A percentile compares a stretch with the other conserved stretches of the same genome.
phyloP scores from a whole-genome alignment of 2,329 filamentous ascomycete species.

The Hymenoscyphus fraxineus region DNA sequence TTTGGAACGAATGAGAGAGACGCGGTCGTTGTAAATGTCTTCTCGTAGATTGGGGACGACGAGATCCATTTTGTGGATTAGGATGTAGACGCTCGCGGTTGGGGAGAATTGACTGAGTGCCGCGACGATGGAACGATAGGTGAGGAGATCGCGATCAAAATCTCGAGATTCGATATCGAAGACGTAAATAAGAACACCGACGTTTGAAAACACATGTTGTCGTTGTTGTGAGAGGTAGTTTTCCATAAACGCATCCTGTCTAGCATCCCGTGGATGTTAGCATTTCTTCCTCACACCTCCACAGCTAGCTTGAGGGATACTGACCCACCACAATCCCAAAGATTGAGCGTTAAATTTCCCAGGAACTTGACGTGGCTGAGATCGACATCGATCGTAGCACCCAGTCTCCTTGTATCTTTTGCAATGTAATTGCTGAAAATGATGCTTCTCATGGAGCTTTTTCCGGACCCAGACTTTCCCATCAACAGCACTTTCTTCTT shows the following conservation, averaged over 20 bases:
- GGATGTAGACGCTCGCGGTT: slow-evolving; percentile 80
- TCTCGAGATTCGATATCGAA: slow-evolving; percentile 98
- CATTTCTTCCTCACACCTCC: not conserved
- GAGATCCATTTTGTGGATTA: slow-evolving; percentile 99
- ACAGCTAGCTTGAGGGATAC: not conserved
- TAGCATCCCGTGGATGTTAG: slow-evolving; percentile 35
- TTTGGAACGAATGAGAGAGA: slow-evolving; percentile 70
- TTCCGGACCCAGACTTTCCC: slow-evolving; percentile 96
- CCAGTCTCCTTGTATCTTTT: slow-evolving; percentile 86
- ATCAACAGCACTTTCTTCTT: slow-evolving; percentile 85
- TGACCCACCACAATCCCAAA: slow-evolving; percentile 95
- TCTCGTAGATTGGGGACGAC: slow-evolving; percentile 77
- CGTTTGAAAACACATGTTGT: slow-evolving; percentile 92
- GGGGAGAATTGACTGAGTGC: slow-evolving; percentile 83
- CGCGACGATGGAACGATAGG: slow-evolving; percentile 85
- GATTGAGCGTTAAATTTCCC: slow-evolving; percentile 92
- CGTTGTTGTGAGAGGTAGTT: slow-evolving; percentile 96
- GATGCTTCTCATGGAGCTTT: slow-evolving; percentile 97
- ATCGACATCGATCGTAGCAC: slow-evolving; percentile 97
- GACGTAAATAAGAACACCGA: slow-evolving; percentile 96
- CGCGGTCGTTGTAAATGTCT: slow-evolving; percentile 78
- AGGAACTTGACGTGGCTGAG: slow-evolving; percentile 98
- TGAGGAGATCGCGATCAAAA: slow-evolving; percentile 86
- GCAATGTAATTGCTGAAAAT: slow-evolving; percentile 99
- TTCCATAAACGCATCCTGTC: slow-evolving; percentile 97